Base-by-base conservation (phyloP, 179 eudicot genomes). In the Monotropa hypopitys region DNA sequence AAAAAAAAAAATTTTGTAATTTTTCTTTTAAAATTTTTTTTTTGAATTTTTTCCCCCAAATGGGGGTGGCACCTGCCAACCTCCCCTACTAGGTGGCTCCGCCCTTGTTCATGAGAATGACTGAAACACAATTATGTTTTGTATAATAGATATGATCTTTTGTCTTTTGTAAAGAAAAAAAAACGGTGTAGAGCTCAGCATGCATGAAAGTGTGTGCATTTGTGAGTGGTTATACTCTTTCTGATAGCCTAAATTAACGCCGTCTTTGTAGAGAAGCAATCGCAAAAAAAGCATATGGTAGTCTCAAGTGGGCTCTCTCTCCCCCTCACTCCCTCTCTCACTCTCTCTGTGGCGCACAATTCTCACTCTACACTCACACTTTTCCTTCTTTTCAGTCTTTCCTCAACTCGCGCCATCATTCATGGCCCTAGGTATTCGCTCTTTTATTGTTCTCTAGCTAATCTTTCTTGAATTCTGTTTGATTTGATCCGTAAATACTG, bases 401-500 rank as follows among this genome's bases (percentile, higher is more conserved):
- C 77, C 81, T 77, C 70, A 40, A 63, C 26, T 62, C 76, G 61
- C 63, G 66, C 78, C 75, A 83, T 83, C 82, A 87, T 85, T 77
- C 87, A 74, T 71, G 80, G 62, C 71, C 35, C 21, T 75, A 13
- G 80, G 83, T 81, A 72, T 12, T 67, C 16, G 20, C 38, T 18
- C 30, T 53, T 72, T 74, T 61, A 74, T 76, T 80, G 79, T 77
- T 79, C 81, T 51, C 30, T 62, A 59, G 21, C 33, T 74, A 72
- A 38, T 67, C 26, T 23, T 28, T 51, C 40, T 50, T 65, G 47
- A 70, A 46, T 26, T 56, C 23, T 50, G 50, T 63, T 33, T 50
- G 12, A 69, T 78, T 67, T 62, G 0, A 2, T 43, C 16, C 20
- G 16, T 42, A 16, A 35, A 5, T 38, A 7, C 16, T 21, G 57